Evolutionary conservation across 768 basidiomycete genomes (phyloP).

Genomic region (Leccinum aurantiacum): DNA sequence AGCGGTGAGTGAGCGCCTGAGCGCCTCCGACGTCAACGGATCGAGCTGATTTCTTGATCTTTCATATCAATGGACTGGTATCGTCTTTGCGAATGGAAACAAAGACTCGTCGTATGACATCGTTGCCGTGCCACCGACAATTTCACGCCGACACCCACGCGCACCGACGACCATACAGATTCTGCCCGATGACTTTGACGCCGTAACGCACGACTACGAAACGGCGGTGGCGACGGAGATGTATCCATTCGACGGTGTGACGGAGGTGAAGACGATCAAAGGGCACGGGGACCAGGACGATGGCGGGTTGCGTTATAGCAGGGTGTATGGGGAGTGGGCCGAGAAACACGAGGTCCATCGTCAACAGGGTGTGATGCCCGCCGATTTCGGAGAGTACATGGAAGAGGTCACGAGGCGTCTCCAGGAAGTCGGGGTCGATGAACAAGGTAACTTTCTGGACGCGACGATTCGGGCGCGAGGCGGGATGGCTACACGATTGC

Average conservation of each 20-base stretch:
- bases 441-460: conserved; percentile 27
- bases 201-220: conserved; percentile 28
- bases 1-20: conserved; percentile 25
- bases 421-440: conserved; percentile 33
- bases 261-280: conserved; percentile 22
- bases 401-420: conserved; percentile 38
- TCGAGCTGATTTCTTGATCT: conserved; percentile 16
- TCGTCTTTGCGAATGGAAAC: neutral
- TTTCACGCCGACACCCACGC: conserved; percentile 25
- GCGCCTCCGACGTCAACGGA: neutral
- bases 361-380: conserved; percentile 20
- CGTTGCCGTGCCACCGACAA: conserved; percentile 20
- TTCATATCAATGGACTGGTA: conserved; percentile 12
- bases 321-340: conserved; percentile 35
- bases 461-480: conserved; percentile 15
- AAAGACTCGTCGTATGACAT: conserved; percentile 36
- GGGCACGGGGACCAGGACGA: conserved; percentile 10
- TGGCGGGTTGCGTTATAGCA: conserved; percentile 22
- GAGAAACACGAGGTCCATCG: conserved; percentile 29
- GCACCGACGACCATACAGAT: conserved; percentile 35
- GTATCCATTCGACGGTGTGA: conserved; percentile 24
- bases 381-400: conserved; percentile 31
- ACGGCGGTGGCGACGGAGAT: conserved; percentile 28
- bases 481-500: neutral
- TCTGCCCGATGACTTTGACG: conserved; percentile 32